These are phyloP conservation scores for Trypanosoma platydactyli DNA, from an alignment of 208 protist species.

Conservation along the genomic window DNA sequence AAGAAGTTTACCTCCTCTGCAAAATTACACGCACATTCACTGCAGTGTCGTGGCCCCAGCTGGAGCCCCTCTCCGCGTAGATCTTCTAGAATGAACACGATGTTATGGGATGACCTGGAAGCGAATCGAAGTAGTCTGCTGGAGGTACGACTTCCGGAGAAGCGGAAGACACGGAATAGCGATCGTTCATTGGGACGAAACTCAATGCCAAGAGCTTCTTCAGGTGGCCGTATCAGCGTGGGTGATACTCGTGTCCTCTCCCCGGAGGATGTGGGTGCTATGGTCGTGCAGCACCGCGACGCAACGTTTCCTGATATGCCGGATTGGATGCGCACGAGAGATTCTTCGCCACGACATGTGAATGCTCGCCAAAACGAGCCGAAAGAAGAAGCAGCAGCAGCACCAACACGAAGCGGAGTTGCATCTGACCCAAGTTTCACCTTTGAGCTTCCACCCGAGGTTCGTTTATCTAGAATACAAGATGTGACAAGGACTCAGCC, in stretches of 20 bases:
- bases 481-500: constrained; percentile 35
- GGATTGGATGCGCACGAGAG: constrained; percentile 6
- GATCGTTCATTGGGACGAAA: constrained; percentile 35
- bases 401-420: not conserved
- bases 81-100: constrained; percentile 80
- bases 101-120: constrained; percentile 71
- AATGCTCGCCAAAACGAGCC: no score
- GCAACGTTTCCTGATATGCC: constrained; percentile 59
- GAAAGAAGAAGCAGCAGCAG: constrained; percentile 21
- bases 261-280: constrained; percentile 52
- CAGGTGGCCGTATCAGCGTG: constrained; percentile 71
- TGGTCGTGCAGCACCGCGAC: constrained; percentile 64
- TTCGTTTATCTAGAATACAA: constrained; percentile 42
- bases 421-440: constrained; percentile 38
- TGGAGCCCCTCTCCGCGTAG: constrained; percentile 72
- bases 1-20: constrained; percentile 78
- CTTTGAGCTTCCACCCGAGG: constrained; percentile 59
- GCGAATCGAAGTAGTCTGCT: constrained; percentile 60
- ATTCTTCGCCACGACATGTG: not conserved
- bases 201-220: constrained; percentile 55
- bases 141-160: constrained; percentile 64
- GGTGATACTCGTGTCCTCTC: constrained; percentile 50
- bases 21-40: constrained; percentile 79
- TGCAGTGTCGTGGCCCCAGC: constrained; percentile 77
- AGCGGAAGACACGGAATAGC: constrained; percentile 9